These are phyloP conservation scores for Fusarium cyanostomum DNA, from an alignment of 2,329 filamentous ascomycete genomes.

Conservation along the genomic window DNA sequence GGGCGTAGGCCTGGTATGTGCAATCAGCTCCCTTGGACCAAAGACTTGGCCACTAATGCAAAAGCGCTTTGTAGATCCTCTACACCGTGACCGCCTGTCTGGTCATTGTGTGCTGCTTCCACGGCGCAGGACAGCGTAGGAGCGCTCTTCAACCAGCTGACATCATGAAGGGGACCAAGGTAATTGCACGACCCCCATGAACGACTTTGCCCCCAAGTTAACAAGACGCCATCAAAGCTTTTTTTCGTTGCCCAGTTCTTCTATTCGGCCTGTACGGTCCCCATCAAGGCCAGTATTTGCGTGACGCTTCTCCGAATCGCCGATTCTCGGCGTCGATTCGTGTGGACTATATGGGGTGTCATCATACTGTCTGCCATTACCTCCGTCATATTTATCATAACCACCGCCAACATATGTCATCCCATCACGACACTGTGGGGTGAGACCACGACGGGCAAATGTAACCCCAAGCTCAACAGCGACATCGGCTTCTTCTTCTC, in stretches of 20 bases:
- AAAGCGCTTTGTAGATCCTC: slow-evolving; percentile 4
- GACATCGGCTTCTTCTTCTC: slow-evolving; percentile 42
- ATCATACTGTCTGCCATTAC: slow-evolving; percentile 18
- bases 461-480: slow-evolving; percentile 26
- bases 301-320: slow-evolving; percentile 43
- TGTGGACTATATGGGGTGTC: slow-evolving; percentile 26
- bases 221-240: slow-evolving; percentile 3
- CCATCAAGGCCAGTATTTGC: slow-evolving; percentile 43
- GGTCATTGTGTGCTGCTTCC: slow-evolving; percentile 32
- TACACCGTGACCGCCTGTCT: slow-evolving; percentile 24
- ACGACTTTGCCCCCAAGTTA: not conserved
- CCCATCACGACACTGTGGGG: slow-evolving; percentile 41
- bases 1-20: slow-evolving; percentile 27
- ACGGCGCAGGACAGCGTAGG: slow-evolving; percentile 27
- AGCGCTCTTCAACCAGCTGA: not conserved
- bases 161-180: slow-evolving; percentile 33
- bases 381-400: slow-evolving; percentile 34
- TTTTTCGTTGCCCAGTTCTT: slow-evolving; percentile 38
- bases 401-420: slow-evolving; percentile 37
- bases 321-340: slow-evolving; percentile 22
- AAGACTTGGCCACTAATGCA: not conserved
- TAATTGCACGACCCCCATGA: not conserved
- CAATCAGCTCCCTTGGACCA: fast-evolving
- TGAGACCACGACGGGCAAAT: slow-evolving; percentile 22
- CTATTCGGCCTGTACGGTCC: slow-evolving; percentile 32